Evolutionary conservation across 2,329 filamentous ascomycete genomes (phyloP), one percentile per base, ranked within the genome.

Genomic region (Talaromyces islandicus): DNA sequence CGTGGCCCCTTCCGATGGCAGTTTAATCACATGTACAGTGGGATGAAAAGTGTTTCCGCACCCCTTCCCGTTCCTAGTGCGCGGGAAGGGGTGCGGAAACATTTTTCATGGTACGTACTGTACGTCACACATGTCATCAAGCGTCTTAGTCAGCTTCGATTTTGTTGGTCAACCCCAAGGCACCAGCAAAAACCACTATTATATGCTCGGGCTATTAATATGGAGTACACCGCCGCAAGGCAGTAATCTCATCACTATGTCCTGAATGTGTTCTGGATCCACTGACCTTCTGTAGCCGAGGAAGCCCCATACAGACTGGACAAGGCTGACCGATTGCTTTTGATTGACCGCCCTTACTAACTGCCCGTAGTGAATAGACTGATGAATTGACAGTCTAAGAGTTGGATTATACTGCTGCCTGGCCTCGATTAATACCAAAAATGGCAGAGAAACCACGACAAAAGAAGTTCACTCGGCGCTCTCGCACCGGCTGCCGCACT

Each of bases 401-500:
- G 9, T 46, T 24, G n/a, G n/a, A 14, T 11, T 46, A 12, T 2
- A 46, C 21, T 46, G 43, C 21, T 46, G 43, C 2, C 19, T 21
- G 4, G 12, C 11, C 11, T 24, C 9, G 43, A 46, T 17, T 0
- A 12, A 12, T 10, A 46, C 6, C 3, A 7, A 46, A 29, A 29
- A 52, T 52, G 48, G 14, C 25, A n/a, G 48, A 52, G 12, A 52
- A 52, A 21, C 48, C 52, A 19, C 30, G 55, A 24, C 56, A 61
- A 35, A 54, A 52, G 27, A 41, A 35, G 14, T 61, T 53, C n/a
- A 58, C 55, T 10, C 41, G 56, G 41, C 59, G 59, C 1, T 61
- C 59, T 11, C 59, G 59, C 12, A 53, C 56, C 11, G 59, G 59
- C 19, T 61, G 59, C 27, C 59, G 51, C 29, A 61, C 59, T 3